These are phyloP conservation scores for Colletotrichum chrysophilum DNA, from an alignment of 2,329 filamentous ascomycete genomes.

Conservation along the genomic window DNA sequence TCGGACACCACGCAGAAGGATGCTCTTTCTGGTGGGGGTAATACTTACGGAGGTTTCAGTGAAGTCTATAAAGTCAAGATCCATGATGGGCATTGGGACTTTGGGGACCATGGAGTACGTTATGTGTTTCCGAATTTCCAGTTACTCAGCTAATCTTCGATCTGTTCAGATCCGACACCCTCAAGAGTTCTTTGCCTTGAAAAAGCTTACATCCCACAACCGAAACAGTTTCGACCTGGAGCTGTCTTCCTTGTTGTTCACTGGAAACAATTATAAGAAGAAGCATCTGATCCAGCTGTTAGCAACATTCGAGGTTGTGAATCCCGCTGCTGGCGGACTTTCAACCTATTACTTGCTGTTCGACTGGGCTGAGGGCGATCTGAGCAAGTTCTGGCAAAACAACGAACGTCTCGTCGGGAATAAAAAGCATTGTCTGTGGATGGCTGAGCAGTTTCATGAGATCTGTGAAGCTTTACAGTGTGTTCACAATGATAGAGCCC, in stretches of 20 bases:
- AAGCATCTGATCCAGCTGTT: conserved; percentile 5
- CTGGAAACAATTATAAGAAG: not conserved
- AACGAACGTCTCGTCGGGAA: not conserved
- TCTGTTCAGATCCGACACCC: not conserved
- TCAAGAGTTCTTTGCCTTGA: not conserved
- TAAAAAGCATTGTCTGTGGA: not conserved
- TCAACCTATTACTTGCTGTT: conserved; percentile 1
- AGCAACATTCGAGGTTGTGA: not conserved
- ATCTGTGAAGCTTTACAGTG: not conserved
- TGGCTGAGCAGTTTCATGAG: conserved; percentile 6
- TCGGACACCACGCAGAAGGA: not conserved
- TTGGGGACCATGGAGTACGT: conserved; percentile 7
- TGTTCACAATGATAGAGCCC: not conserved
- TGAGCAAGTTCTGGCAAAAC: conserved; percentile 3
- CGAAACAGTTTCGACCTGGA: not conserved
- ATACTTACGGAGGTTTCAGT: not conserved
- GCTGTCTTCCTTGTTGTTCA: not conserved
- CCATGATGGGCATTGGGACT: not conserved
- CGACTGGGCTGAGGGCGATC: conserved; percentile 6
- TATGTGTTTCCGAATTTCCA: not conserved
- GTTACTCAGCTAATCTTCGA: not conserved
- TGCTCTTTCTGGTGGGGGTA: not conserved
- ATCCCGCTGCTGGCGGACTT: not conserved
- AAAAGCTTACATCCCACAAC: conserved; percentile 7
- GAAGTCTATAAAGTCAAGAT: conserved; percentile 8